Evolutionary conservation across 257 asterid species (phyloP).

Genomic region (Scutellaria minor): DNA sequence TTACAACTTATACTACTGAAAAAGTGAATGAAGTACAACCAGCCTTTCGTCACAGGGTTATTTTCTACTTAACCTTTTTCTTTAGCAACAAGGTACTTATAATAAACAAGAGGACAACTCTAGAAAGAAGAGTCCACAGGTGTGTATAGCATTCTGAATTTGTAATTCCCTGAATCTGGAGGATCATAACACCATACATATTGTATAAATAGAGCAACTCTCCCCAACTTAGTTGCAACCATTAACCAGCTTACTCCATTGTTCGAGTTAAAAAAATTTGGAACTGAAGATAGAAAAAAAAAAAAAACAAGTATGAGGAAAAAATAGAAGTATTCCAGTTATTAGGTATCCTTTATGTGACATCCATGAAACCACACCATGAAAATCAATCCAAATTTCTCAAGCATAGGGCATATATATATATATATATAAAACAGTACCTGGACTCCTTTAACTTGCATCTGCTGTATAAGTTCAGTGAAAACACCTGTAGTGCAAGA

Average conservation of each 20-base stretch:
- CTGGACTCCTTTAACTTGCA: conserved; percentile 99
- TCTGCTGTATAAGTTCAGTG: conserved; percentile 97
- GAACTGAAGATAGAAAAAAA: not conserved
- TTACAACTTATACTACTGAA: not conserved
- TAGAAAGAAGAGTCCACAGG: not conserved
- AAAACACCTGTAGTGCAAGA: conserved; percentile 77
- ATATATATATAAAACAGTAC: conserved; percentile 53
- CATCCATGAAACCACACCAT: conserved; percentile 5
- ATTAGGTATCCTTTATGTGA: not conserved
- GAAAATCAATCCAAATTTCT: conserved; percentile 22
- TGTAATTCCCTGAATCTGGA: not conserved
- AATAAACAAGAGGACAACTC: not conserved
- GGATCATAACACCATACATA: conserved; percentile 2
- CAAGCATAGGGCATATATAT: conserved; percentile 11
- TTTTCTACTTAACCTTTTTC: not conserved
- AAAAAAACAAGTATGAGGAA: not conserved
- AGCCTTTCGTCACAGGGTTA: not conserved
- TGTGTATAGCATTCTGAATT: not conserved
- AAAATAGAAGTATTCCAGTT: not conserved
- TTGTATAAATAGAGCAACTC: not conserved
- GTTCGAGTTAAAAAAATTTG: conserved; percentile 18
- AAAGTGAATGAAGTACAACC: not conserved
- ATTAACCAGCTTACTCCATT: conserved; percentile 14
- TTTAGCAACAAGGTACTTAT: not conserved
- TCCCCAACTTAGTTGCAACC: conserved; percentile 1